A percentile compares a stretch with the other conserved stretches of the same genome.
Conservation (phyloP, 495 filamentous ascomycete genomes). For the Podospora pseudopauciseta region DNA sequence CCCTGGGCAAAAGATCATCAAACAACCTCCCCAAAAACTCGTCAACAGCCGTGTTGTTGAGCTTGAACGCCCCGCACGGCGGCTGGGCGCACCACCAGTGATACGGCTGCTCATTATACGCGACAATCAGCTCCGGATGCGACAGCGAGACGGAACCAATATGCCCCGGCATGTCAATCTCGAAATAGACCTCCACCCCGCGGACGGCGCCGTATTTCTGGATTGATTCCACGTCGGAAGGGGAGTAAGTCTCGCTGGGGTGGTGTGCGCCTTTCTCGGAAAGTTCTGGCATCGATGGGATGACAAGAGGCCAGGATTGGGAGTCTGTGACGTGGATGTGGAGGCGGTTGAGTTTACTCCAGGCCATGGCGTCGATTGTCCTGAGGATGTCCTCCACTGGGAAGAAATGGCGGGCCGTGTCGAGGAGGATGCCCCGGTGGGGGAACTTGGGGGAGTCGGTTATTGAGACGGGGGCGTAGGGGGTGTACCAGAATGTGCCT, state of each 20-base stretch:
- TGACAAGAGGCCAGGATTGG: slow-evolving; percentile 79
- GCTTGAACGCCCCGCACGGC: slow-evolving; percentile 69
- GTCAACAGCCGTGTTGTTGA: slow-evolving; percentile 64
- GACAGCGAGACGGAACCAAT: slow-evolving; percentile 59
- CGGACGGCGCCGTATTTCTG: slow-evolving; percentile 62
- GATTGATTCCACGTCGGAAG: slow-evolving; percentile 56
- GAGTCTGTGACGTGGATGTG: slow-evolving; percentile 79
- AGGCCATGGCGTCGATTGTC: slow-evolving; percentile 66
- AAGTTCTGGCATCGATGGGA: slow-evolving; percentile 67
- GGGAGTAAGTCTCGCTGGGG: slow-evolving; percentile 57
- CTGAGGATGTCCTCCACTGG: slow-evolving; percentile 58
- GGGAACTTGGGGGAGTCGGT: slow-evolving; percentile 61
- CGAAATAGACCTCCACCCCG: slow-evolving; percentile 69
- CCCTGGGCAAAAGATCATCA: slow-evolving; percentile 66
- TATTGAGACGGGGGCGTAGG: slow-evolving; percentile 62
- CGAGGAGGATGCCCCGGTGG: slow-evolving; percentile 73
- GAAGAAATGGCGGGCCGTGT: slow-evolving; percentile 65
- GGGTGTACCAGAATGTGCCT: slow-evolving; percentile 57
- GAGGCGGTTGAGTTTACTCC: slow-evolving; percentile 75
- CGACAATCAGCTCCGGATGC: slow-evolving; percentile 71
- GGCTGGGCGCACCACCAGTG: slow-evolving; percentile 66
- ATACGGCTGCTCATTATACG: slow-evolving; percentile 67
- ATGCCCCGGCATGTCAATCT: slow-evolving; percentile 82
- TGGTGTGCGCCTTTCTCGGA: slow-evolving; percentile 66
- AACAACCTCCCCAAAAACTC: slow-evolving; percentile 65